Conservation (phyloP, 2,329 filamentous ascomycete species). For the Cladosporium halotolerans region DNA sequence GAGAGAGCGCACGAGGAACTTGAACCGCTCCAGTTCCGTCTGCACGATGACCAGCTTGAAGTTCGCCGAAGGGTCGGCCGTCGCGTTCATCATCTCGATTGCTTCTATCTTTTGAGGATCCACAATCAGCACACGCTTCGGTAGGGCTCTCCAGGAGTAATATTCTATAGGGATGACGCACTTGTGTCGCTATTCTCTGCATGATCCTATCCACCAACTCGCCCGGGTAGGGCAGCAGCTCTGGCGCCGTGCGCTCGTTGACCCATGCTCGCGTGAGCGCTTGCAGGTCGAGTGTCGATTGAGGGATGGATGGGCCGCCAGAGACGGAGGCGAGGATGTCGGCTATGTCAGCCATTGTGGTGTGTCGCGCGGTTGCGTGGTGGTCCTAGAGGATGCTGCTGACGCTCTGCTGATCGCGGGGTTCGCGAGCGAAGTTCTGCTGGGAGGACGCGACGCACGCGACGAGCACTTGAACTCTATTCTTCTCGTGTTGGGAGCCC, state of each 20-base stretch:
- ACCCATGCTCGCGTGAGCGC: slow-evolving; percentile 88
- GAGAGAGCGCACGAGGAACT: slow-evolving; percentile 80
- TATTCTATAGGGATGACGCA: background rate
- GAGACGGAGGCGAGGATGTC: slow-evolving; percentile 49
- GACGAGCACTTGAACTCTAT: slow-evolving; percentile 2
- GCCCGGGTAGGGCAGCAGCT: slow-evolving; percentile 74
- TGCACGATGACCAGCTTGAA: slow-evolving; percentile 92
- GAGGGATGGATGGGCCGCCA: slow-evolving; percentile 39
- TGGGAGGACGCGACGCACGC: background rate
- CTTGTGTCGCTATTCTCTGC: slow-evolving; percentile 36
- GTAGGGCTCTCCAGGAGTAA: background rate
- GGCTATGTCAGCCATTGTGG: slow-evolving; percentile 37
- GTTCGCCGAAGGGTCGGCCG: slow-evolving; percentile 84
- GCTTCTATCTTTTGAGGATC: slow-evolving; percentile 19
- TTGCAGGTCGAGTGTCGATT: slow-evolving; percentile 63
- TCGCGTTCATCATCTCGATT: slow-evolving; percentile 60
- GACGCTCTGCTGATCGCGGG: too few relatives aligned
- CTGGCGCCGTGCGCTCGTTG: slow-evolving; percentile 81
- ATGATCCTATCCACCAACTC: slow-evolving; percentile 77
- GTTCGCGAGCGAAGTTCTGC: too few relatives aligned
- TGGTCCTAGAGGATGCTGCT: background rate
- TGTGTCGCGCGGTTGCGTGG: background rate
- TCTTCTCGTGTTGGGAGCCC: background rate
- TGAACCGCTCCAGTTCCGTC: slow-evolving; percentile 90
- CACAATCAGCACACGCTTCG: background rate